These are phyloP conservation scores for Globisporangium echinulatum DNA, from an alignment of 352 stramenopile species.

Conservation along the genomic window DNA sequence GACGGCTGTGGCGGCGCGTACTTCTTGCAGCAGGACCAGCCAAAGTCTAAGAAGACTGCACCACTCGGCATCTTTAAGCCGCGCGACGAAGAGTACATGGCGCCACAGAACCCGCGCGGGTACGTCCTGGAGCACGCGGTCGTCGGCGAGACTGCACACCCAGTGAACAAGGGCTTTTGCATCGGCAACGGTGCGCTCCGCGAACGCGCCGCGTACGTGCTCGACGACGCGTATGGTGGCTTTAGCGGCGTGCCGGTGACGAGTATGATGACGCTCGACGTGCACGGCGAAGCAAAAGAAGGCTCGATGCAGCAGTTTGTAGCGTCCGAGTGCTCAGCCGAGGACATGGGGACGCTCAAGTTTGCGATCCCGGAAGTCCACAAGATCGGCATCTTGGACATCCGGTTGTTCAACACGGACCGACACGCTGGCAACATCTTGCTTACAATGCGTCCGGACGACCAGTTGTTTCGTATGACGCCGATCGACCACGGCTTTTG, in stretches of 20 bases:
- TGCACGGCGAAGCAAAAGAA: constrained; percentile 67
- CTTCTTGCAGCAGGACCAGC: constrained; percentile 26
- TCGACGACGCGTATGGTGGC: constrained; percentile 69
- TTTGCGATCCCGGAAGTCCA: constrained; percentile 82
- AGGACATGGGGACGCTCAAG: constrained; percentile 86
- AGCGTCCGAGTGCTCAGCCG: constrained; percentile 71
- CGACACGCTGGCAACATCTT: constrained; percentile 86
- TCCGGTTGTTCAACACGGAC: constrained; percentile 87
- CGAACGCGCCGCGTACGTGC: constrained; percentile 77
- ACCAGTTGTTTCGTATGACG: constrained; percentile 76
- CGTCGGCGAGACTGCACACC: constrained; percentile 75
- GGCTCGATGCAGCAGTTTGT: constrained; percentile 85
- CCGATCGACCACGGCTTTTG: constrained; percentile 88
- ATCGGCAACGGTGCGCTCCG: constrained; percentile 81
- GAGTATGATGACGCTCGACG: constrained; percentile 58
- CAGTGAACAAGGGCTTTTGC: constrained; percentile 80
- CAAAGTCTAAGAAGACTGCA: constrained; percentile 15
- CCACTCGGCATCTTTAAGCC: constrained; percentile 95
- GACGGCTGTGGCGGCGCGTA: constrained; percentile 81
- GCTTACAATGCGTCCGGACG: constrained; percentile 38
- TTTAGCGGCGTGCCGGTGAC: constrained; percentile 85
- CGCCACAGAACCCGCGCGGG: constrained; percentile 96
- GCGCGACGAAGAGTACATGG: constrained; percentile 98
- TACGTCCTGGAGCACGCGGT: constrained; percentile 85
- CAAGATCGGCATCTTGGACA: constrained; percentile 85